Base-by-base conservation (phyloP, 192 early-diverging fungal genomes). In the Mortierella hygrophila region DNA sequence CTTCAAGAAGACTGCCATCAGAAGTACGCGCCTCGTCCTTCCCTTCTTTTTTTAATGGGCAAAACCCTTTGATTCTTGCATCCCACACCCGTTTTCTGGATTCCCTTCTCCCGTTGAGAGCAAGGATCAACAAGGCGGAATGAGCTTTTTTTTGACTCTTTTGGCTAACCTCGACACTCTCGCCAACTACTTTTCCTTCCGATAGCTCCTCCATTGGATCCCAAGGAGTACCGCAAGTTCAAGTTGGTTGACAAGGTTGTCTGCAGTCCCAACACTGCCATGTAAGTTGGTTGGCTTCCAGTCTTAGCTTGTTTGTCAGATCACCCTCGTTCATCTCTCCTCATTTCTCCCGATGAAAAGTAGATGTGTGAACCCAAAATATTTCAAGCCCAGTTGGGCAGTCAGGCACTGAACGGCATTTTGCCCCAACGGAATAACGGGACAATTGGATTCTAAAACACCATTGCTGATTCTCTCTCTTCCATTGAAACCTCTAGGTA, bases 251-350 rank as follows among this genome's bases (percentile, higher is more conserved):
- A 95, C 76, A 98, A 97, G 90, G 91, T 91, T 54, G 89, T 92
- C 76, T 88, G 97, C 78, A 94, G 93, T 42, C 94, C 92, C 85
- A 97, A 99, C 90, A 96, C 97, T 6, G 97, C 97, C 63, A 93
- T 97, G 91, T 96, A 92, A 88, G 90, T 74, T 68, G 23, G 54
- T 26, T 35, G 74, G 13, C 23, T 52, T 44, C 13, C 3, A 65
- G 29, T 32, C 29, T 65, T 65, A 26, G 60, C 60, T 65, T 10
- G 10, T 65, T 60, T 4, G 10, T 29, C 8, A 32, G 60, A 65
- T 65, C 60, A 65, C 26, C 60, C 26, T 65, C 60, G 60, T 65
- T 65, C 60, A 65, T 65, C 60, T 29, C 49, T 52, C 3, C 18
- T 6, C 18, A 3, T 52, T 2, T 52, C 18, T 65, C 60, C 60